A percentile compares a stretch with the other conserved stretches of the same genome.
Conservation (phyloP, 352 stramenopile species). For the Pythium phragmitis region DNA sequence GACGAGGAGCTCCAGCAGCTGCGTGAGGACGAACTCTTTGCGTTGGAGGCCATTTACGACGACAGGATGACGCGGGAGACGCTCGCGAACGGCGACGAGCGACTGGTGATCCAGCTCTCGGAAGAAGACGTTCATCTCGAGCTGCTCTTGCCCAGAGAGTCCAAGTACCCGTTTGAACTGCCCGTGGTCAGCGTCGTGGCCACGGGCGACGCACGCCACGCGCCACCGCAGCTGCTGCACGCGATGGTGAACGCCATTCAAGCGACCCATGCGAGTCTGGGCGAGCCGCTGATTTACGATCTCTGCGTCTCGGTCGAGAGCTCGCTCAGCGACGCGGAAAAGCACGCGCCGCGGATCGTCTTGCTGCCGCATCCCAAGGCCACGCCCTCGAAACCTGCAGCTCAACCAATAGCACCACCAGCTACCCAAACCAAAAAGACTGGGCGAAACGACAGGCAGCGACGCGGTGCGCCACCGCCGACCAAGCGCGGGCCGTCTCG, state of each 20-base stretch:
- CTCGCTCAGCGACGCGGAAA: conserved; percentile 37
- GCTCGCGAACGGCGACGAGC: conserved; percentile 31
- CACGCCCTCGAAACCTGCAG: not conserved
- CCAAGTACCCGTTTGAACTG: conserved; percentile 77
- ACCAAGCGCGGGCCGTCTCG: conserved; percentile 23
- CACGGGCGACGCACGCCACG: conserved; percentile 32
- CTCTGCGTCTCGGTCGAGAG: conserved; percentile 69
- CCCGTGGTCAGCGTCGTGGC: conserved; percentile 54
- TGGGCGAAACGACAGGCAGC: conserved; percentile 7
- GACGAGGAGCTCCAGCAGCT: conserved; percentile 47
- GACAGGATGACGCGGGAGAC: conserved; percentile 47
- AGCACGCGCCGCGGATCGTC: conserved; percentile 36
- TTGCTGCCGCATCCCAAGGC: conserved; percentile 22
- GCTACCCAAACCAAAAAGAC: conserved; percentile 7
- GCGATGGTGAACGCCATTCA: conserved; percentile 54
- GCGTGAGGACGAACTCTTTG: conserved; percentile 77
- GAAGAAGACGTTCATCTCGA: conserved; percentile 49
- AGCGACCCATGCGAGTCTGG: conserved; percentile 35
- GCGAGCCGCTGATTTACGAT: conserved; percentile 83
- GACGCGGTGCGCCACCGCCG: conserved; percentile 18
- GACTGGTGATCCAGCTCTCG: conserved; percentile 47
- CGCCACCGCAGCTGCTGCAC: conserved; percentile 47
- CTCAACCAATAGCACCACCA: not conserved
- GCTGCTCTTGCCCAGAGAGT: conserved; percentile 47
- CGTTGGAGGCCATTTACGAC: conserved; percentile 83